These are phyloP conservation scores for Silene conica DNA, from an alignment of 148 eudicot species.

Conservation along the genomic window DNA sequence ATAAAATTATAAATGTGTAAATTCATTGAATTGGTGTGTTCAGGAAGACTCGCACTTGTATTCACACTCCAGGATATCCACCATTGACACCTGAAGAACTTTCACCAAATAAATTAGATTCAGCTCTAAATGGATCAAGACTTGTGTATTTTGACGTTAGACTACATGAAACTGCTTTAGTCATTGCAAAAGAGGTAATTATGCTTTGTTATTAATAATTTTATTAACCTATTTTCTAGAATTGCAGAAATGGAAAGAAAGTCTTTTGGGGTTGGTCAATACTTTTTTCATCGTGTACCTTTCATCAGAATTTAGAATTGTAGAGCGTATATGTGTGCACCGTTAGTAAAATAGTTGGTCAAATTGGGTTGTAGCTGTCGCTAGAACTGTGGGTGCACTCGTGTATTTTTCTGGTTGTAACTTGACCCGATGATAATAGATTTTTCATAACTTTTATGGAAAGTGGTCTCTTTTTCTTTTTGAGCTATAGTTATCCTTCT, in stretches of 20 bases:
- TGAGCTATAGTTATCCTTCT: too few species aligned
- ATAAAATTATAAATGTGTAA: background rate
- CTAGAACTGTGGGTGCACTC: background rate
- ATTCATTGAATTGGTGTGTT: constrained; percentile 17
- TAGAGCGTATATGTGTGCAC: background rate
- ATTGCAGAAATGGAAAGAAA: constrained; percentile 5
- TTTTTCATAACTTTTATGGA: background rate
- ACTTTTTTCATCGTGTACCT: background rate
- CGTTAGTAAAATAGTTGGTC: background rate
- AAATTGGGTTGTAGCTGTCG: background rate
- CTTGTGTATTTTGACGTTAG: constrained; percentile 79
- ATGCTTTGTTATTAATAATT: constrained; percentile 4
- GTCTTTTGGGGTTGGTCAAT: background rate
- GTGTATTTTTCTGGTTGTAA: background rate
- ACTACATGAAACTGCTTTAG: constrained; percentile 72
- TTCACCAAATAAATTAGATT: constrained; percentile 42
- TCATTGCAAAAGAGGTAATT: constrained; percentile 77
- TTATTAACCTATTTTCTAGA: background rate
- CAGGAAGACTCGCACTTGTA: constrained; percentile 98
- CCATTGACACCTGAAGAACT: constrained; percentile 86
- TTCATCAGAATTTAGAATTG: background rate
- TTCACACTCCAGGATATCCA: constrained; percentile 89
- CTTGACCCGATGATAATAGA: background rate
- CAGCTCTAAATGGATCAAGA: constrained; percentile 57
- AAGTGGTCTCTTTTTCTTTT: too few species aligned